Evolutionary conservation across 768 basidiomycete species (phyloP).

Genomic region (Pulveroboletus frians): DNA sequence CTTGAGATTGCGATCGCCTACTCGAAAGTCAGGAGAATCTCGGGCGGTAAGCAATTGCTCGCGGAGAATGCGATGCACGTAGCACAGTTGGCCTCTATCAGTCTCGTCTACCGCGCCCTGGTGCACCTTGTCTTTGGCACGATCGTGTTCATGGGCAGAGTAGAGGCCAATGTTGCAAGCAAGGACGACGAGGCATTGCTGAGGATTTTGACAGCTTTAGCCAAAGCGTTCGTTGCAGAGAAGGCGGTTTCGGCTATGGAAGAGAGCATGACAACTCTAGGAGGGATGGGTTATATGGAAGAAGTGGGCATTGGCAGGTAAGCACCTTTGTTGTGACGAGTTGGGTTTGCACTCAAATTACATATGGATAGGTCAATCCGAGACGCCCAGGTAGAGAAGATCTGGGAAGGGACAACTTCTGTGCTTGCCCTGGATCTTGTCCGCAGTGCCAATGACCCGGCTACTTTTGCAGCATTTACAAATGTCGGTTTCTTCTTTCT

Average conservation of each 20-base stretch:
- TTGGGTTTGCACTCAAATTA: background rate
- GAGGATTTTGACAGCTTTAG: constrained; percentile 61
- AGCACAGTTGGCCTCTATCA: constrained; percentile 55
- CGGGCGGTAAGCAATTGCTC: constrained; percentile 46
- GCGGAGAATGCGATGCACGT: constrained; percentile 58
- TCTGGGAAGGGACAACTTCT: constrained; percentile 75
- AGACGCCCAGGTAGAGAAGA: constrained; percentile 71
- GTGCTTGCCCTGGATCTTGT: constrained; percentile 66
- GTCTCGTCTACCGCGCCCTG: constrained; percentile 60
- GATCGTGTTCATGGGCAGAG: constrained; percentile 53
- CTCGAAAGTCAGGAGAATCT: constrained; percentile 53
- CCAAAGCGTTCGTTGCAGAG: constrained; percentile 67
- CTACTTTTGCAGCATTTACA: constrained; percentile 42
- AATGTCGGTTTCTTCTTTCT: constrained; percentile 36
- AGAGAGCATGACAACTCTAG: constrained; percentile 68
- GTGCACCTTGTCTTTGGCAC: constrained; percentile 59
- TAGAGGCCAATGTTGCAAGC: constrained; percentile 50
- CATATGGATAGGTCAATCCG: constrained; percentile 43
- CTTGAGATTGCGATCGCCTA: constrained; percentile 64
- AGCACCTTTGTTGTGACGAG: constrained; percentile 4
- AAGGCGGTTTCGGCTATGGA: constrained; percentile 61
- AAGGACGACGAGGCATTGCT: constrained; percentile 48
- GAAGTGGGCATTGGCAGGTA: constrained; percentile 66
- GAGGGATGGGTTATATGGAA: constrained; percentile 82
- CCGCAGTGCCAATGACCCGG: constrained; percentile 45